Base-by-base conservation (phyloP, 805 yeast genomes). In the Zygoascus biomembranicola region DNA sequence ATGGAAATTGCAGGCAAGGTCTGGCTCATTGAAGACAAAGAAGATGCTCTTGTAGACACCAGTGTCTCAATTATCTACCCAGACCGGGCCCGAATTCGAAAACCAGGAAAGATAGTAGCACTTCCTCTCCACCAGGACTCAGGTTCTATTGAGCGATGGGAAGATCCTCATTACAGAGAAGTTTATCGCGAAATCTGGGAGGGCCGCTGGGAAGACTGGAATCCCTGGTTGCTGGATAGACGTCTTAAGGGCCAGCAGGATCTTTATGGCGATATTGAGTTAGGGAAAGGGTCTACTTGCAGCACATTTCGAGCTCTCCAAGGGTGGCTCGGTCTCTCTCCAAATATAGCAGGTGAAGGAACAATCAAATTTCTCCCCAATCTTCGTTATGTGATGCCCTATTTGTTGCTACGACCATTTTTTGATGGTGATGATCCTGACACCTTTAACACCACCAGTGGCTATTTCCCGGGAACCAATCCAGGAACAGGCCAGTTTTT, bases 131-230 rank as follows among this genome's bases (percentile, higher is more conserved):
- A 75, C 52, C 59, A 66, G 11, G 78, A 75, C 55, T 65, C 73
- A 14, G 72, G 76, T 9, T 67, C 73, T 6, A 63, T 74, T 45
- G 77, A 73, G 55, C 59, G 78, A 46, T 75, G 78, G 76, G 77
- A 32, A n/a, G 51, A 48, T 48, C 44, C 51, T 48, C 19, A 19
- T 3, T 48, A 39, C 31, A 35, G 51, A 19, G 35, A 32, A 5
- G 43, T 20, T 14, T 48, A 48, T 37, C n/a, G 42, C 2, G 64
- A 63, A 47, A 72, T 75, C 23, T 69, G 72, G 32, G 57, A 58
- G 26, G 75, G 75, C 5, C 53, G 58, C 8, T 73, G 77, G 76
- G 77, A 75, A 60, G 64, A 70, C 13, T 74, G 68, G 64, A 76
- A 75, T 52, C 72, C 77, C 5, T 73, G 59, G 47, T 68, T 68